phyloP scores from a whole-genome alignment of 1,284 basidiomycete species.

The Cutaneotrichosporon arboriforme region DNA sequence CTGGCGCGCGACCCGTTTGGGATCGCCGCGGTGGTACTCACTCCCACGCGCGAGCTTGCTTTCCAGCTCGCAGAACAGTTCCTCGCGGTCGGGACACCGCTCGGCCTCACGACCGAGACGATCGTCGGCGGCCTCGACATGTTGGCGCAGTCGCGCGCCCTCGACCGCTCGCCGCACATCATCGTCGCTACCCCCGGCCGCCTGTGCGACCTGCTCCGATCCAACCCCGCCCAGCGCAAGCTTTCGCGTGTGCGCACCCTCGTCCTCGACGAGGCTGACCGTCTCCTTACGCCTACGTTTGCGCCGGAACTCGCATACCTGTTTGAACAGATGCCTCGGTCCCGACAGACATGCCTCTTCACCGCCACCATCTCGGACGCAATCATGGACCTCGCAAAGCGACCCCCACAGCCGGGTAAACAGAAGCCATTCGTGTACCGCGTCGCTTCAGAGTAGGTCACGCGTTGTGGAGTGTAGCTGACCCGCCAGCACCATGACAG shows the following conservation, averaged over 20 bases:
- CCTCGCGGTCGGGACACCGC: conserved; percentile 74
- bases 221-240: conserved; percentile 71
- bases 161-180: conserved; percentile 80
- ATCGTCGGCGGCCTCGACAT: conserved; percentile 99
- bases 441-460: conserved; percentile 66
- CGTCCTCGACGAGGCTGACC: conserved; percentile 94
- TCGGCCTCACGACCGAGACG: conserved; percentile 77
- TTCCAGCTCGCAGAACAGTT: conserved; percentile 98
- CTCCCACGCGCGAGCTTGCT: conserved; percentile 90
- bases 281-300: conserved; percentile 85
- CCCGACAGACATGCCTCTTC: conserved; percentile 92
- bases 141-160: conserved; percentile 86
- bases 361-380: conserved; percentile 89
- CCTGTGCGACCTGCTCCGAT: conserved; percentile 83
- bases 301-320: conserved; percentile 76
- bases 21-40: conserved; percentile 86
- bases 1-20: conserved; percentile 85
- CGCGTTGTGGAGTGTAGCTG: not conserved
- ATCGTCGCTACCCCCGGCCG: conserved; percentile 95
- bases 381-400: conserved; percentile 72
- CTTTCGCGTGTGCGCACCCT: conserved; percentile 78
- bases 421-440: conserved; percentile 80
- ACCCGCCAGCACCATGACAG: conserved; percentile 69
- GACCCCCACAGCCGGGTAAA: conserved; percentile 73
- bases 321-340: conserved; percentile 70